Percentiles rank a stretch among this genome's conserved stretches.
phyloP scores from a whole-genome alignment of 495 filamentous ascomycete species.

The Hypomontagnella monticulosa region DNA sequence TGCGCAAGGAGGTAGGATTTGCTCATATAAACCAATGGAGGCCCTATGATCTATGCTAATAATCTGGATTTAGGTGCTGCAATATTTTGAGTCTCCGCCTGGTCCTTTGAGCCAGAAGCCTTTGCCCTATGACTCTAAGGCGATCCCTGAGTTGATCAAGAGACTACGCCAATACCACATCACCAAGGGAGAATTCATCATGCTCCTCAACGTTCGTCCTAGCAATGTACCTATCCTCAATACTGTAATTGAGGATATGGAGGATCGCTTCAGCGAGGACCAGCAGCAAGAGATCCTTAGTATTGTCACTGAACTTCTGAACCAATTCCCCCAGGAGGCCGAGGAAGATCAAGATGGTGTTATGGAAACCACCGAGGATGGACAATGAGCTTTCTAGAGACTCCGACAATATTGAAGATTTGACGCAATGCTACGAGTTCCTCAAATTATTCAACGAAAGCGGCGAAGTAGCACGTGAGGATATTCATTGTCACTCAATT shows the following conservation, averaged over 20 bases:
- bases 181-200: slow-evolving; percentile 57
- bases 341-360: slow-evolving; percentile 39
- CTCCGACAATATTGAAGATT: not conserved
- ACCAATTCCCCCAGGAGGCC: slow-evolving; percentile 45
- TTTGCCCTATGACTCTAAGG: slow-evolving; percentile 44
- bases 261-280: slow-evolving; percentile 54
- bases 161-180: slow-evolving; percentile 51
- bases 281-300: slow-evolving; percentile 54
- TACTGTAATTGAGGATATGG: slow-evolving; percentile 57
- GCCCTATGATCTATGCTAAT: slow-evolving; percentile 1
- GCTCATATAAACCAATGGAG: not conserved
- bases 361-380: slow-evolving; percentile 47
- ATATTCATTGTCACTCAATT: no score
- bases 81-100: slow-evolving; percentile 52
- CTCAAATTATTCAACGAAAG: no score
- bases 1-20: slow-evolving; percentile 45
- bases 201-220: slow-evolving; percentile 58
- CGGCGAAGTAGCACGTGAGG: no score
- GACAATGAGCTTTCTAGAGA: slow-evolving; percentile 13
- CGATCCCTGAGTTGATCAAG: slow-evolving; percentile 49
- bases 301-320: slow-evolving; percentile 55
- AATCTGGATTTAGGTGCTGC: slow-evolving; percentile 42
- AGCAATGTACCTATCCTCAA: slow-evolving; percentile 48
- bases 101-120: slow-evolving; percentile 56
- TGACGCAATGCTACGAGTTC: no score